phyloP scores from a whole-genome alignment of 305 asterid species.

The Solanum hybrid region DNA sequence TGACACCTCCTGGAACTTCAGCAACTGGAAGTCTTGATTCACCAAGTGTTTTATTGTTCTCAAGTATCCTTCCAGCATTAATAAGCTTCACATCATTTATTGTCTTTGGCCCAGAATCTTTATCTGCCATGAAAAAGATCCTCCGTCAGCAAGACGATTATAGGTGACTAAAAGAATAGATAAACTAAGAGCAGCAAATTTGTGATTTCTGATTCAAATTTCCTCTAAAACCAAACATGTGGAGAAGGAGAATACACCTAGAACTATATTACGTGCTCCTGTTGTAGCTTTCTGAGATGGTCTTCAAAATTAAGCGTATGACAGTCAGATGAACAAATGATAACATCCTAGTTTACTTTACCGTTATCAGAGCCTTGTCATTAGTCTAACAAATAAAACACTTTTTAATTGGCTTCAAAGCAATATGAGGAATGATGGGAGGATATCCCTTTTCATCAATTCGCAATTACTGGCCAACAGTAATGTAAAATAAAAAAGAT shows the following conservation, averaged over 20 bases:
- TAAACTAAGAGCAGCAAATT: neutral
- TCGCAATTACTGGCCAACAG: neutral
- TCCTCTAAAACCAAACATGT: neutral
- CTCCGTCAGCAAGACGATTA: neutral
- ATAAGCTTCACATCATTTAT: conserved; percentile 76
- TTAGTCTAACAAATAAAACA: neutral
- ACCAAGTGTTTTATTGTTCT: conserved; percentile 64
- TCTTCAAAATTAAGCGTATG: neutral
- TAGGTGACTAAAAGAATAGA: neutral
- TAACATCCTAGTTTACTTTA: neutral
- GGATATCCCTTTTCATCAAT: neutral
- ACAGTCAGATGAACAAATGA: neutral
- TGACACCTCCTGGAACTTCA: conserved; percentile 88
- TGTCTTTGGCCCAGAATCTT: conserved; percentile 69
- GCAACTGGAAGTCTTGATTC: conserved; percentile 77
- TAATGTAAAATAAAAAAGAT: neutral
- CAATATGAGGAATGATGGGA: neutral
- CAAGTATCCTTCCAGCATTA: conserved; percentile 83
- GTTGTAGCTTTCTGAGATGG: neutral
- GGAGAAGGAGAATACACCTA: neutral
- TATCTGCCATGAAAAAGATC: conserved; percentile 32
- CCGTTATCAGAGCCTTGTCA: neutral
- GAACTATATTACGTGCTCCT: neutral
- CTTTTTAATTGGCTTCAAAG: neutral
- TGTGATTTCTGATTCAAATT: neutral